A percentile compares a stretch with the other conserved stretches of the same genome.
These are phyloP conservation scores for Dimargaris cristalligena DNA, from an alignment of 192 early-diverging fungal genomes.

Conservation along the genomic window DNA sequence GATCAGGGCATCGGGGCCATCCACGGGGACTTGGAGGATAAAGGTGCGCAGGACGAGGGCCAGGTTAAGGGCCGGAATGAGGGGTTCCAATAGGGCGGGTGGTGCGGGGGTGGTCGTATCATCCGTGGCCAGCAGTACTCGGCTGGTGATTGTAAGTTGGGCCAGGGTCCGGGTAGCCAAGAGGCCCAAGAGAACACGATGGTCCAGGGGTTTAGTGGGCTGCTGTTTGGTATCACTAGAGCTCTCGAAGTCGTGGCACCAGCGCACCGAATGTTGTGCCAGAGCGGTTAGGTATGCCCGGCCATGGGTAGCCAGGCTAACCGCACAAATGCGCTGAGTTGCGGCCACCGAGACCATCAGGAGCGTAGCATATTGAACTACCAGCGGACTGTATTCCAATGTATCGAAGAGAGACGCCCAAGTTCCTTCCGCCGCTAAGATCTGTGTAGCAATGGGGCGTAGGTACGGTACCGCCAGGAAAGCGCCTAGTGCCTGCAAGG, in stretches of 20 bases:
- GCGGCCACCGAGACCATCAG: background rate
- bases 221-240: background rate
- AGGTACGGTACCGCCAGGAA: background rate
- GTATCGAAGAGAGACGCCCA: background rate
- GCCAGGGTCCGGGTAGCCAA: background rate
- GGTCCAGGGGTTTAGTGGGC: background rate
- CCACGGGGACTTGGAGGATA: background rate
- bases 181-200: background rate
- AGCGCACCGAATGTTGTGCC: background rate
- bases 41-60: background rate
- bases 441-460: background rate
- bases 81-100: background rate
- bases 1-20: background rate
- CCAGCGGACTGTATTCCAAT: background rate
- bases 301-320: background rate
- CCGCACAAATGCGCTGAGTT: background rate
- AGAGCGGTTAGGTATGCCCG: background rate
- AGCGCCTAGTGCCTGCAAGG: background rate
- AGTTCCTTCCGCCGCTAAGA: background rate
- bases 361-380: background rate
- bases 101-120: background rate
- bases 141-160: slow-evolving; percentile 1
- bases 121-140: background rate
- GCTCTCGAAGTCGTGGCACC: background rate
- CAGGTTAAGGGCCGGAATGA: background rate